These are phyloP conservation scores for Linderina pennispora DNA, from an alignment of 192 early-diverging fungal genomes.

Conservation along the genomic window DNA sequence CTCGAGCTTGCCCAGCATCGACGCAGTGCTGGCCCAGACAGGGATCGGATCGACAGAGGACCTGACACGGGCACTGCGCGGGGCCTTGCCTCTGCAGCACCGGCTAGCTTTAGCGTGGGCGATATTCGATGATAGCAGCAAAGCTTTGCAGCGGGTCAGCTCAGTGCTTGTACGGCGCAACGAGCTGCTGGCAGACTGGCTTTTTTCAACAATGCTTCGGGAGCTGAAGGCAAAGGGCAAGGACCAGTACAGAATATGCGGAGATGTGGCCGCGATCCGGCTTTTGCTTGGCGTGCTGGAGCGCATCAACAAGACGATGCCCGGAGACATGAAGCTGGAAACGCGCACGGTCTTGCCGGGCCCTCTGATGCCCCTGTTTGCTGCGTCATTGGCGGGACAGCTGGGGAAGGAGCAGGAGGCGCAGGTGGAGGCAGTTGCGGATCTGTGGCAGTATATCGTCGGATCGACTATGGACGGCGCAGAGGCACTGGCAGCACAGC, in stretches of 20 bases:
- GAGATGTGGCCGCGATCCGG: conserved; percentile 12
- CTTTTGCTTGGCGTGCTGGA: conserved; percentile 18
- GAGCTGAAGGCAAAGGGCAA: conserved; percentile 23
- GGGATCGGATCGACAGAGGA: conserved; percentile 27
- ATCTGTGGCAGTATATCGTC: conserved; percentile 24
- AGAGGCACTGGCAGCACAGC: conserved; percentile 18
- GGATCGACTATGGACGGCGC: conserved; percentile 15
- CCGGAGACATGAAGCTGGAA: conserved; percentile 1
- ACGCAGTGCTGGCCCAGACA: conserved; percentile 3
- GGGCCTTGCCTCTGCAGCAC: conserved; percentile 14
- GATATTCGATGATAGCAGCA: conserved; percentile 21
- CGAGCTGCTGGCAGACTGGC: conserved; percentile 36
- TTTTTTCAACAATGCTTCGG: conserved; percentile 33
- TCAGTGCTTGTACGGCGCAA: conserved; percentile 26
- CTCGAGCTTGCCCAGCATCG: conserved; percentile 7
- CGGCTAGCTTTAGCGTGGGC: conserved; percentile 26
- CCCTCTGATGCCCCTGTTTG: conserved; percentile 22
- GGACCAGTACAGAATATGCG: conserved; percentile 6
- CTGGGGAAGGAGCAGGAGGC: background rate
- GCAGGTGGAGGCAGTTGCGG: conserved; percentile 9
- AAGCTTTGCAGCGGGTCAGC: conserved; percentile 12
- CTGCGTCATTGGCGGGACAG: conserved; percentile 15
- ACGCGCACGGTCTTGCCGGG: conserved; percentile 20
- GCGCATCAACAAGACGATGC: conserved; percentile 8
- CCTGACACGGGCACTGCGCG: conserved; percentile 27